Evolutionary conservation across 2,329 filamentous ascomycete genomes (phyloP).

Genomic region (Trichoderma semiorbis): DNA sequence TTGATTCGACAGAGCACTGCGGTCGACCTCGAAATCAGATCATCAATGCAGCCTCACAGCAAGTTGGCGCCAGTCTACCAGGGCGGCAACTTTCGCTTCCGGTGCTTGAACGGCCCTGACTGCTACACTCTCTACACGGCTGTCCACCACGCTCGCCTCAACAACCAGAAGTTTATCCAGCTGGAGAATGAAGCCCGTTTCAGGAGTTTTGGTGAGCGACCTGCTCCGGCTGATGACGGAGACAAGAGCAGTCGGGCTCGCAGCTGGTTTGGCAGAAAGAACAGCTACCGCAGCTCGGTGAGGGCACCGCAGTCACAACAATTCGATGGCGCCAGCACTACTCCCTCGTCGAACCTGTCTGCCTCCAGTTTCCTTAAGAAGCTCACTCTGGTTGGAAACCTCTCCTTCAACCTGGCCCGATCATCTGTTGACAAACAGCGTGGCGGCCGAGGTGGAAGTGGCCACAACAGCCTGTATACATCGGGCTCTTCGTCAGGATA

Average conservation of each 20-base stretch:
- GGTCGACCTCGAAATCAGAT: conserved; percentile 90
- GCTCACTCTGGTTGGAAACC: conserved; percentile 66
- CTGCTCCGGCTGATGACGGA: conserved; percentile 46
- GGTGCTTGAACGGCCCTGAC: conserved; percentile 71
- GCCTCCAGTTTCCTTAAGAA: conserved; percentile 78
- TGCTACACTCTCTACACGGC: conserved; percentile 79
- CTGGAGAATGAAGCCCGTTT: conserved; percentile 64
- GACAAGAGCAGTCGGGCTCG: conserved; percentile 46
- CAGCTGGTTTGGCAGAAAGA: conserved; percentile 61
- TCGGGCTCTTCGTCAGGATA: conserved; percentile 52
- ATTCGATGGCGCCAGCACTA: conserved; percentile 65
- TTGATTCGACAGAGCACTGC: conserved; percentile 86
- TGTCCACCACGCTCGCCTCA: conserved; percentile 84
- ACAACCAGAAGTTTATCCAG: conserved; percentile 83
- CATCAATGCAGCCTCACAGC: conserved; percentile 71
- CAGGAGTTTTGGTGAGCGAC: conserved; percentile 66
- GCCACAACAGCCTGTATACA: conserved; percentile 59
- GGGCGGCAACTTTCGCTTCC: conserved; percentile 80
- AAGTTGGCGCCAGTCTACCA: conserved; percentile 62
- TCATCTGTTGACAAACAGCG: conserved; percentile 66
- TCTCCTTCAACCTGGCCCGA: conserved; percentile 75
- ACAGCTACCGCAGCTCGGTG: conserved; percentile 61
- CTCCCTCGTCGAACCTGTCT: conserved; percentile 56
- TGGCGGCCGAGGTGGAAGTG: conserved; percentile 44
- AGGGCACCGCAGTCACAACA: conserved; percentile 62